Percentiles rank a stretch among this genome's conserved stretches.
These are phyloP conservation scores for Hypericum androsaemum DNA, from an alignment of 345 rosid genomes.

Conservation along the genomic window DNA sequence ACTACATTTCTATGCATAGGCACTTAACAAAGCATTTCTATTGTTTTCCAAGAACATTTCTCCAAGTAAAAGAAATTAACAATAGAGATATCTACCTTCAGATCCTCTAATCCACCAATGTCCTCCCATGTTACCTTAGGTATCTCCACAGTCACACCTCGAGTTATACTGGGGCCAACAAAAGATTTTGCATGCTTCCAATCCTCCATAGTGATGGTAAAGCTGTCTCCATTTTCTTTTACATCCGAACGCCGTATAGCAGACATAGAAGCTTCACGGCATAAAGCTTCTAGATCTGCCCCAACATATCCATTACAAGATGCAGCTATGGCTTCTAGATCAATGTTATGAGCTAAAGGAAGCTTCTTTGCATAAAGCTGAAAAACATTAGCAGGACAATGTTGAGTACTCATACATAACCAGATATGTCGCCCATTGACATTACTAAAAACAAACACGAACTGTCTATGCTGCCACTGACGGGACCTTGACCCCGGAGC, in stretches of 20 bases:
- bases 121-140: slow-evolving; percentile 93
- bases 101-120: slow-evolving; percentile 64
- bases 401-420: slow-evolving; percentile 4
- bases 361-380: slow-evolving; percentile 78
- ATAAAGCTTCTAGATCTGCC: slow-evolving; percentile 92
- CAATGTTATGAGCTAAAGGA: slow-evolving; percentile 40
- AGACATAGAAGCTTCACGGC: slow-evolving; percentile 57
- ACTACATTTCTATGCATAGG: background rate
- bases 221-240: slow-evolving; percentile 17
- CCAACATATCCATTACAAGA: slow-evolving; percentile 91
- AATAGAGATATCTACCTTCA: slow-evolving; percentile 67
- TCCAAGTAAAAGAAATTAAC: slow-evolving; percentile 2
- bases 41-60: background rate
- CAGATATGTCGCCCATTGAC: background rate
- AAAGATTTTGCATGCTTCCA: slow-evolving; percentile 59
- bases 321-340: slow-evolving; percentile 59
- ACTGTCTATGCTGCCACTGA: too few species aligned
- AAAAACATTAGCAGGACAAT: slow-evolving; percentile 10
- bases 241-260: slow-evolving; percentile 46
- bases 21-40: background rate
- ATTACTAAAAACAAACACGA: background rate
- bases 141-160: slow-evolving; percentile 82
- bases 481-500: too few species aligned
- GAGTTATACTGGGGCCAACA: slow-evolving; percentile 83
- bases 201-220: slow-evolving; percentile 45